Evolutionary conservation across 345 rosid genomes (phyloP).

Genomic region (Rhizophora apiculata): DNA sequence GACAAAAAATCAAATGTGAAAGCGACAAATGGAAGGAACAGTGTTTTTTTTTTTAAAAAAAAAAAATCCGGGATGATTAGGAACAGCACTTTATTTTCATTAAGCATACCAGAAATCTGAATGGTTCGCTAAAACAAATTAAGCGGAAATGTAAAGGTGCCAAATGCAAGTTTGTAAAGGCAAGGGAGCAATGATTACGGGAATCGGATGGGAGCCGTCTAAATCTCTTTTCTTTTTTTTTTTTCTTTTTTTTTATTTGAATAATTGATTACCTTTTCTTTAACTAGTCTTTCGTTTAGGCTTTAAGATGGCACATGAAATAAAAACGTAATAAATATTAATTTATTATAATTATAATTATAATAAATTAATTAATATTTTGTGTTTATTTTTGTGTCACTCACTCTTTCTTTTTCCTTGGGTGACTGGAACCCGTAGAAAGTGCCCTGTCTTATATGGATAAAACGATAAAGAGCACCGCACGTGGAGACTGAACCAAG

Average conservation of each 20-base stretch:
- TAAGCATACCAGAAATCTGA: too few species aligned
- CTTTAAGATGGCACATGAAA: too few species aligned
- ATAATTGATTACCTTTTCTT: not conserved
- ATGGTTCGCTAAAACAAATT: not conserved
- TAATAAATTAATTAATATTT: too few species aligned
- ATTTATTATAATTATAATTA: too few species aligned
- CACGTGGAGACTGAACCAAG: constrained; percentile 70
- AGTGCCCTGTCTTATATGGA: constrained; percentile 42
- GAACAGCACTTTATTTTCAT: too few species aligned
- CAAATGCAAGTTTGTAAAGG: not conserved
- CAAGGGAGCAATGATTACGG: constrained; percentile 20
- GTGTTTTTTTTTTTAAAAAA: too few species aligned
- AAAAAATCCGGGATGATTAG: too few species aligned
- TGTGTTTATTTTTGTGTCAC: too few species aligned
- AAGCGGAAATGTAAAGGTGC: constrained; percentile 1
- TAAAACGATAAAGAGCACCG: constrained; percentile 60
- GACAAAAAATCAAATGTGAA: too few species aligned
- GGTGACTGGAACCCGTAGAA: constrained; percentile 20
- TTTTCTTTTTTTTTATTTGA: not conserved
- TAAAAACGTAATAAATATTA: too few species aligned
- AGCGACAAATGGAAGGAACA: too few species aligned
- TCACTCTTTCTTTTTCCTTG: constrained; percentile 14
- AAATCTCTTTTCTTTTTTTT: not conserved
- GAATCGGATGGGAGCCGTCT: constrained; percentile 30
- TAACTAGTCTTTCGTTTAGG: constrained; percentile 1